Base-by-base conservation (phyloP, 225 moss, liverwort and hornwort species). In the Bryoerythrophyllum caledonicum region DNA sequence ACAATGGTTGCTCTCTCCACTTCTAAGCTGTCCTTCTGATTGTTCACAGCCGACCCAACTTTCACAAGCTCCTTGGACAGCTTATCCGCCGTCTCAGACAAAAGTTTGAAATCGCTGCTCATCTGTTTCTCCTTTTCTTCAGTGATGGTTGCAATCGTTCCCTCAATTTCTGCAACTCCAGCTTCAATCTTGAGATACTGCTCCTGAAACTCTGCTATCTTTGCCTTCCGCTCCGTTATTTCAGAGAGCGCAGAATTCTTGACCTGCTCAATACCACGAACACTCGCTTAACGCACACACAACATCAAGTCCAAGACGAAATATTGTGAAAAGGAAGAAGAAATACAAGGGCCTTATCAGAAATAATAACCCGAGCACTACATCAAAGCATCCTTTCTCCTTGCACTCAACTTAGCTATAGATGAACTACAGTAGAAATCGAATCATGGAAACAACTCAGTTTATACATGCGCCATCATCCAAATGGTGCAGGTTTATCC, bases 61-160 rank as follows among this genome's bases (percentile, higher is more conserved):
- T 95, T 99, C 74, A 99, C 97, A 78, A 94, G 89, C 70, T 90
- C 85, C 53, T 93, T 93, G 11, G 97, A 91, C 28, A 94, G 72
- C 51, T 91, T 93, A 74, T 99, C 97, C 52, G 85, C 93, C 5
- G 43, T 76, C 60, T 93, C 90, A 11, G 92, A 83, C 63, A 93
- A 65, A 41, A 65, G 66, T 65, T 90, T 93, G 68, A 94, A 87
- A 61, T 90, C 90, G 62, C 71, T 86, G 75, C 79, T 88, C 87
- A 90, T 94, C 77, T 94, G 84, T 21, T 86, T 90, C 79, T 99
- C 95, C 77, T 95, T 99, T 20, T 84, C 87, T 78, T 86, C 76
- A 44, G 86, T 85, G 63, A 92, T 73, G 25, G 76, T 62, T 43
- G 80, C 75, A 62, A 99, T 88, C 20, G 74, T 74, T 48, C 55